Evolutionary conservation across 2,329 filamentous ascomycete genomes (phyloP).

Genomic region (Colletotrichum abscissum): DNA sequence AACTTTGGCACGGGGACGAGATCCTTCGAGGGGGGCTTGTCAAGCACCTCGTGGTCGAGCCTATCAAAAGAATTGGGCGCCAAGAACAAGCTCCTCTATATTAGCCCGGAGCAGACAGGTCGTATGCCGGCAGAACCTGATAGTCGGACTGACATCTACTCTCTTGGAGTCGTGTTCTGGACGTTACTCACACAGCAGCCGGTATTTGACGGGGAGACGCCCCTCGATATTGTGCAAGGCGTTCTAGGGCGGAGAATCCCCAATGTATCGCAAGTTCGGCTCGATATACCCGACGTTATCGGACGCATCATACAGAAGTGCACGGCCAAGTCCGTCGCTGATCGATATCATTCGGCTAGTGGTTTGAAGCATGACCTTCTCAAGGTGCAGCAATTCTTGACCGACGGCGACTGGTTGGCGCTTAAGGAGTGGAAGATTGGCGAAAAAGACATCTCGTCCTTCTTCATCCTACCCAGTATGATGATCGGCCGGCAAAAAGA

Average conservation of each 20-base stretch:
- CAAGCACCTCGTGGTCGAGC: constrained; percentile 86
- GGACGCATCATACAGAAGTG: constrained; percentile 90
- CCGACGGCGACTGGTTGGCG: constrained; percentile 77
- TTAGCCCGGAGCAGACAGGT: constrained; percentile 94
- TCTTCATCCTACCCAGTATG: constrained; percentile 84
- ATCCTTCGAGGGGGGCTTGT: constrained; percentile 90
- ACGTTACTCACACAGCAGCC: constrained; percentile 82
- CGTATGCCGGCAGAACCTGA: constrained; percentile 93
- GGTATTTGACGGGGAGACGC: constrained; percentile 82
- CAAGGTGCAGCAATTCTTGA: constrained; percentile 78
- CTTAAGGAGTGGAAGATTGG: constrained; percentile 81
- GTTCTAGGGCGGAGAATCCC: constrained; percentile 85
- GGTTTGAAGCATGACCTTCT: constrained; percentile 86
- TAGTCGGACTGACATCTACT: constrained; percentile 92
- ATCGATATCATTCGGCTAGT: constrained; percentile 90
- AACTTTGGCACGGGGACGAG: constrained; percentile 89
- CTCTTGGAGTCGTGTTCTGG: constrained; percentile 90
- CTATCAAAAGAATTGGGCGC: constrained; percentile 87
- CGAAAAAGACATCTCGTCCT: constrained; percentile 89
- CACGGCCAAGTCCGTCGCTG: constrained; percentile 87
- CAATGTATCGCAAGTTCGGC: constrained; percentile 78
- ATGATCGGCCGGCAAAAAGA: constrained; percentile 86
- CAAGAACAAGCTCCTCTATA: constrained; percentile 89
- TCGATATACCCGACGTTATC: constrained; percentile 87
- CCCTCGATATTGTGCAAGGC: constrained; percentile 91